phyloP scores from a whole-genome alignment of 108 stramenopile species.

The Discostella stelligeroides region DNA sequence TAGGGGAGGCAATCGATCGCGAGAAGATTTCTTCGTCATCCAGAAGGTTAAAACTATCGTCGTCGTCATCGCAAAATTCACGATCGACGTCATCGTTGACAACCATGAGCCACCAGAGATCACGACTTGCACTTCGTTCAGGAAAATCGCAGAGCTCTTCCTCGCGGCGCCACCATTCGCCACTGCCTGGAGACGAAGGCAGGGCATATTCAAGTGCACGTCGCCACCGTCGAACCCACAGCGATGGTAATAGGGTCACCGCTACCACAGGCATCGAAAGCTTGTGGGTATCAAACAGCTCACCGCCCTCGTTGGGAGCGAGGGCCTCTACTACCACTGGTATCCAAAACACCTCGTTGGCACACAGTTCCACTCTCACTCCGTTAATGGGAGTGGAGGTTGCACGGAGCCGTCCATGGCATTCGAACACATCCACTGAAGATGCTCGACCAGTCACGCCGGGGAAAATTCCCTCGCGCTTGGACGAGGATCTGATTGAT shows the following conservation, averaged over 20 bases:
- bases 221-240: background rate
- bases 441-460: background rate
- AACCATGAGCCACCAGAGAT: no score
- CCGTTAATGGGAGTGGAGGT: no score
- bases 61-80: no score
- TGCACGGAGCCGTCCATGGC: background rate
- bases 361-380: no score
- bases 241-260: background rate
- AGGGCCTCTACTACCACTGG: background rate
- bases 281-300: no score
- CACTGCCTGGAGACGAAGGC: background rate
- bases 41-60: background rate
- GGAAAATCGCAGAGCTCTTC: no score
- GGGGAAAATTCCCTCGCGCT: background rate
- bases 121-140: no score
- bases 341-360: background rate
- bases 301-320: no score
- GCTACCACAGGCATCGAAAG: no score
- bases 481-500: constrained; percentile 6
- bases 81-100: no score
- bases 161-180: background rate
- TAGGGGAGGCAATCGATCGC: background rate
- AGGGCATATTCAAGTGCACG: background rate
- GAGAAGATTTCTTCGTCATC: background rate
- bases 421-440: background rate